Evolutionary conservation across 2,329 filamentous ascomycete genomes (phyloP).

Genomic region (Fusarium gaditjirri): DNA sequence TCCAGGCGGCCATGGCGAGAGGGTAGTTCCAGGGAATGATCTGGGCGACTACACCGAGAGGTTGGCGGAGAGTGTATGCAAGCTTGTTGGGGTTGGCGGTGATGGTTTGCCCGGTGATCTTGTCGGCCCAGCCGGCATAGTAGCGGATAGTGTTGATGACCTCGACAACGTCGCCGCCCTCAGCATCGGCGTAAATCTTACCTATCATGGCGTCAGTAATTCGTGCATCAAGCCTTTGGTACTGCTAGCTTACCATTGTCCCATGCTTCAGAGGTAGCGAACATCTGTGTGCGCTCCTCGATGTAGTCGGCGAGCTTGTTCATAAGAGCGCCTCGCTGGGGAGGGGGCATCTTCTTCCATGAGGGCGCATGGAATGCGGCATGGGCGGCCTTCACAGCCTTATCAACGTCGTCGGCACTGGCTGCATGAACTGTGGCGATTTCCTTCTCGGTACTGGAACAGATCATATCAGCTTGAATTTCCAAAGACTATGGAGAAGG

Average conservation of each 20-base stretch:
- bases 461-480: background rate
- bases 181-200: conserved; percentile 69
- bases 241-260: conserved; percentile 55
- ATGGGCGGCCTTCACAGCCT: conserved; percentile 60
- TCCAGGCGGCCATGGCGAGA: conserved; percentile 81
- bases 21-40: conserved; percentile 92
- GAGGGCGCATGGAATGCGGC: conserved; percentile 72
- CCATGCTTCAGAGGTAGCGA: conserved; percentile 74
- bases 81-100: conserved; percentile 79
- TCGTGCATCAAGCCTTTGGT: conserved; percentile 51
- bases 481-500: no score
- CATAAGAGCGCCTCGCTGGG: conserved; percentile 74
- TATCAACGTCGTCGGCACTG: conserved; percentile 45
- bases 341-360: conserved; percentile 74
- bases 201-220: conserved; percentile 51
- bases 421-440: conserved; percentile 47
- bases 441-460: conserved; percentile 43
- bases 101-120: conserved; percentile 84
- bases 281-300: conserved; percentile 66
- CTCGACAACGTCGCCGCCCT: conserved; percentile 67
- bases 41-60: conserved; percentile 78
- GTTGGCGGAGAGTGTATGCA: conserved; percentile 73
- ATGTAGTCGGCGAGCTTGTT: conserved; percentile 71
- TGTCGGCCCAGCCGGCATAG: conserved; percentile 83
- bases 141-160: conserved; percentile 49